These are phyloP conservation scores for Sisymbrium altissimum DNA, from an alignment of 345 rosid species.

Conservation along the genomic window DNA sequence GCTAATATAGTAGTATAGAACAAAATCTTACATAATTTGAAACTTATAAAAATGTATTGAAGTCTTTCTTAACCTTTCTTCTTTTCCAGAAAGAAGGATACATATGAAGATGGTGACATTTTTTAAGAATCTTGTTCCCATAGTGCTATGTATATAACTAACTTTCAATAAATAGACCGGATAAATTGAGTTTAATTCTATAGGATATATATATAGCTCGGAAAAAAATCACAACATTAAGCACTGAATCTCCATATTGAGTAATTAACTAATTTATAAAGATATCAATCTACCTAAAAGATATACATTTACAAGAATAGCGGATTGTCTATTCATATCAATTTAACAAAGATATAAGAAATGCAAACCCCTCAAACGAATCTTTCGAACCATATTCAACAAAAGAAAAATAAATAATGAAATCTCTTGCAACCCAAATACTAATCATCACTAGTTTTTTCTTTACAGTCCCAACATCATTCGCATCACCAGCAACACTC, in stretches of 20 bases:
- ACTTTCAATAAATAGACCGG: background rate
- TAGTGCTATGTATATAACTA: no score
- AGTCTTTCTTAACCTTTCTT: background rate
- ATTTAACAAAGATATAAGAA: constrained; percentile 11
- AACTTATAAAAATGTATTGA: no score
- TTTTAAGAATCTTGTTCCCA: background rate
- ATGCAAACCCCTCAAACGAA: background rate
- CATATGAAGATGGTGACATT: no score
- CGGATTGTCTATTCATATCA: constrained; percentile 5
- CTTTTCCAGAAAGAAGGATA: no score
- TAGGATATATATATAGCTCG: background rate
- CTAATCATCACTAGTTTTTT: constrained; percentile 5
- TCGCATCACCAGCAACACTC: constrained; percentile 13
- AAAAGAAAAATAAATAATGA: background rate
- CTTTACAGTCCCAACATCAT: constrained; percentile 6
- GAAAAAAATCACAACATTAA: background rate
- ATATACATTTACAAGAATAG: constrained; percentile 12
- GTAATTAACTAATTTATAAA: constrained; percentile 10
- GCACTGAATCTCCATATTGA: constrained; percentile 6
- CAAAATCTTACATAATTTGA: background rate
- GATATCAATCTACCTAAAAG: constrained; percentile 7
- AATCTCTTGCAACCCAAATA: background rate
- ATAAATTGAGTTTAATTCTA: background rate
- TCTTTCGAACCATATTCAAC: constrained; percentile 3
- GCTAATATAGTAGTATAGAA: background rate